Conservation (phyloP, 164 flowering plant genomes). For the Nymphaea colorata region DNA sequence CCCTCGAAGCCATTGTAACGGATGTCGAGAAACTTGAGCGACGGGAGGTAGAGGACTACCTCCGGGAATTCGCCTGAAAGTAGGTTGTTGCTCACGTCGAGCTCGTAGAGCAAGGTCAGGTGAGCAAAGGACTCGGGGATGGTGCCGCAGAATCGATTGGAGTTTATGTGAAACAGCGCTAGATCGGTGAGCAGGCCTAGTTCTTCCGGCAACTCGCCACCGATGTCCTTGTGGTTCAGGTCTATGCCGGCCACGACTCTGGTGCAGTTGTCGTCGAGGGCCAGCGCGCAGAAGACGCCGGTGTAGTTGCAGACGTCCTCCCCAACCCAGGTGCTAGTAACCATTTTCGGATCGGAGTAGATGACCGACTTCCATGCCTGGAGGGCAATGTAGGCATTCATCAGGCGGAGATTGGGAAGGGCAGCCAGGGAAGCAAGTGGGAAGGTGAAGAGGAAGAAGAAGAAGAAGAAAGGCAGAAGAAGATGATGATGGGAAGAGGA, state of each 20-base stretch:
- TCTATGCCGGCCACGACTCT: constrained; percentile 73
- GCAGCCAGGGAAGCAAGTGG: constrained; percentile 1
- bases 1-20: constrained; percentile 61
- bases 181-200: constrained; percentile 65
- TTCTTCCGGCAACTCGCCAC: constrained; percentile 45
- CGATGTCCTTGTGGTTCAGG: constrained; percentile 51
- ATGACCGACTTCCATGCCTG: constrained; percentile 65
- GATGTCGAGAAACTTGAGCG: constrained; percentile 51
- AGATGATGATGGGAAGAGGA: constrained; percentile 1
- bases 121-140: constrained; percentile 30
- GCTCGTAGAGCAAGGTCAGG: constrained; percentile 41
- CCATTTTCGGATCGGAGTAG: constrained; percentile 44
- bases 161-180: constrained; percentile 61
- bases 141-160: constrained; percentile 49
- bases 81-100: constrained; percentile 68
- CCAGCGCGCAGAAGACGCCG: constrained; percentile 70
- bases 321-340: constrained; percentile 59
- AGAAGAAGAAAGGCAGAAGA: background rate
- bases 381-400: constrained; percentile 50
- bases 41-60: constrained; percentile 35
- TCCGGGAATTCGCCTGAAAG: constrained; percentile 45
- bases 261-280: constrained; percentile 41
- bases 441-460: constrained; percentile 2
- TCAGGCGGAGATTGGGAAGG: constrained; percentile 32
- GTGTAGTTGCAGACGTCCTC: constrained; percentile 56